Percentiles rank a stretch among this genome's conserved stretches.
Evolutionary conservation across 2,329 filamentous ascomycete genomes (phyloP).

Genomic region (Chalaropsis thielavioides): DNA sequence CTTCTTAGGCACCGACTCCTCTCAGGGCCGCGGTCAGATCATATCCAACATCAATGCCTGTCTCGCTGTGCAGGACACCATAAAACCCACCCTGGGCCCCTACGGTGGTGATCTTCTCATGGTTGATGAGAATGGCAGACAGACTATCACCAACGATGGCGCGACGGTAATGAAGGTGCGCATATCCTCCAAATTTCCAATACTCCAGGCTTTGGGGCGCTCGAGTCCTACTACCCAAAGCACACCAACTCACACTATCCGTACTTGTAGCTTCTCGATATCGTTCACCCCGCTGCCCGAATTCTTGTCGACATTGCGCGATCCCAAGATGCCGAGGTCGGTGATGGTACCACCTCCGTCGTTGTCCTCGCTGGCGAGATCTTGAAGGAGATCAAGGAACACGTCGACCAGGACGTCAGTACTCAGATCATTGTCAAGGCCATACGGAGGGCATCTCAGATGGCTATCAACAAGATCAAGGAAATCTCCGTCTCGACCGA

Average conservation of each 20-base stretch:
- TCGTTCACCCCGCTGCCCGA: constrained; percentile 90
- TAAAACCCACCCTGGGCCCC: constrained; percentile 88
- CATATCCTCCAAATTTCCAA: neutral
- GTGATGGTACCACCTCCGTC: constrained; percentile 93
- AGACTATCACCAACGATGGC: constrained; percentile 98
- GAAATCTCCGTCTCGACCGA: constrained; percentile 83
- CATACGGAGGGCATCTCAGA: constrained; percentile 66
- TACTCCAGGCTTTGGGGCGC: too few relatives aligned
- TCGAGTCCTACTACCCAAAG: neutral
- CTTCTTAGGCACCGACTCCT: constrained; percentile 74
- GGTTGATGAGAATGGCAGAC: constrained; percentile 85
- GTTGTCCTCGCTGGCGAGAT: constrained; percentile 97
- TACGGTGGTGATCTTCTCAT: constrained; percentile 94
- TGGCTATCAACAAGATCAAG: constrained; percentile 98
- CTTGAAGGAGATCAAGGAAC: constrained; percentile 88
- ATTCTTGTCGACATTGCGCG: constrained; percentile 96
- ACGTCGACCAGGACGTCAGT: constrained; percentile 93
- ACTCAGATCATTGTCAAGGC: constrained; percentile 97
- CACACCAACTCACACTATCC: constrained; percentile 12
- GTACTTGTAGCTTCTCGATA: constrained; percentile 66
- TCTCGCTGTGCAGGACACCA: constrained; percentile 84
- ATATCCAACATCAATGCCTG: constrained; percentile 98
- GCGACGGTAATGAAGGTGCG: constrained; percentile 95
- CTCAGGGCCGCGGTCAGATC: constrained; percentile 92
- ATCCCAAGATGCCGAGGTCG: constrained; percentile 97